Base-by-base conservation (phyloP, 2,329 filamentous ascomycete species). In the Fusarium transvaalense region DNA sequence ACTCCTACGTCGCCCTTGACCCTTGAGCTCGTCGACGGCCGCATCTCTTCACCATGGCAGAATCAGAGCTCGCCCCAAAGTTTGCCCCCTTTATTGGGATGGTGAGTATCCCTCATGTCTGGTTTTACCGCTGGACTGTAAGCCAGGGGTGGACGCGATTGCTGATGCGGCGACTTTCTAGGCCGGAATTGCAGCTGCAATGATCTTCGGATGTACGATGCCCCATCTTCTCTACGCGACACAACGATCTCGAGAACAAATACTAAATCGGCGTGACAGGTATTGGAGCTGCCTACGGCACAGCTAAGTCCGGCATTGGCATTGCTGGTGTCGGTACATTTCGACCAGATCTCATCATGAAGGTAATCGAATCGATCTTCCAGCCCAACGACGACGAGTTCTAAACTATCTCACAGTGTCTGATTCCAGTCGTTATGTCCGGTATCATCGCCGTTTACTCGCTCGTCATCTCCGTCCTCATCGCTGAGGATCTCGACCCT, bases 391-490 rank as follows among this genome's bases (percentile, higher is more conserved):
- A 53, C 19, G 27, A 37, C 23, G 21, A 34, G 32, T 8, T 55
- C 71, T 73, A 58, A 74, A 63, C 48, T 19, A 10, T 25, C n/a
- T 39, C 37, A 10, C 74, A 94, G 92, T 94, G 91, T 59, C 84
- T 95, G 54, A 94, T 95, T 73, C 92, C 92, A 67, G 92, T 96
- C 71, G 91, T 99, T 84, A 99, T 99, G 96, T 97, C 96, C 74
- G 96, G 96, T 88, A 99, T 99, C 78, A 93, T 99, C 76, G 96
- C 96, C 61, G 96, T 99, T 72, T 99, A 99, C 83, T 93, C 94
- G 52, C 92, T 99, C 74, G 96, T 99, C 76, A 94, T 99, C 73
- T 92, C 95, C 19, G 96, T 99, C 76, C 88, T 99, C 73, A 99
- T 99, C 79, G 93, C 94, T 57, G 91, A 93, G 80, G 93, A 97